Evolutionary conservation across 768 basidiomycete genomes (phyloP).

Genomic region (Stropharia rugosoannulata): DNA sequence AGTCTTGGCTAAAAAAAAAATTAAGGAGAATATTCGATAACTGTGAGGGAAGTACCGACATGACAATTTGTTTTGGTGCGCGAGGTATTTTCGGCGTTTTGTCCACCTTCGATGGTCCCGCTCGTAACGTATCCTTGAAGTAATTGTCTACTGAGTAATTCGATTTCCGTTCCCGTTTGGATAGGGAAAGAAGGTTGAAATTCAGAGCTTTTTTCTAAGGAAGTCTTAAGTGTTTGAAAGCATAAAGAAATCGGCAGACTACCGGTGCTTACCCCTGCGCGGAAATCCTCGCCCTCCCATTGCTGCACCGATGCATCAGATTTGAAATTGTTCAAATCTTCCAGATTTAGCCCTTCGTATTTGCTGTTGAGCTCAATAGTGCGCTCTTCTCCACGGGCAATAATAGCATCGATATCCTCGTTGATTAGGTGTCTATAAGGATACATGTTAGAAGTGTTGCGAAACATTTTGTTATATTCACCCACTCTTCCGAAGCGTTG

Average conservation of each 20-base stretch:
- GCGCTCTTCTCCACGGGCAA: constrained; percentile 86
- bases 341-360: constrained; percentile 90
- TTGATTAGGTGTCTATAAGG: constrained; percentile 64
- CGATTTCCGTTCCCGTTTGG: constrained; percentile 90
- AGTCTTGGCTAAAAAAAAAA: constrained; percentile 69
- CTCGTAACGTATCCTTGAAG: constrained; percentile 88
- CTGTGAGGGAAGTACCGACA: constrained; percentile 46
- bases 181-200: constrained; percentile 80
- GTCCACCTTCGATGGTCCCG: constrained; percentile 72
- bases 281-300: constrained; percentile 96
- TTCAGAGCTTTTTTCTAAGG: constrained; percentile 64
- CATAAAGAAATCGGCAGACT: background rate
- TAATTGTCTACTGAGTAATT: constrained; percentile 96
- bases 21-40: background rate
- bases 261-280: constrained; percentile 54
- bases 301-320: constrained; percentile 88
- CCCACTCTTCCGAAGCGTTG: constrained; percentile 72
- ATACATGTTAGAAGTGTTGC: background rate
- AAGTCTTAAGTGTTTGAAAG: constrained; percentile 1
- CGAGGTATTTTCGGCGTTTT: constrained; percentile 83
- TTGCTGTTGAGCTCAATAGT: constrained; percentile 87
- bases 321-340: constrained; percentile 97
- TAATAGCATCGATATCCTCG: constrained; percentile 94
- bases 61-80: constrained; percentile 83
- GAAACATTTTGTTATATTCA: constrained; percentile 5